Conservation (phyloP, 2,329 filamentous ascomycete species). For the Botrytis pseudocinerea region DNA sequence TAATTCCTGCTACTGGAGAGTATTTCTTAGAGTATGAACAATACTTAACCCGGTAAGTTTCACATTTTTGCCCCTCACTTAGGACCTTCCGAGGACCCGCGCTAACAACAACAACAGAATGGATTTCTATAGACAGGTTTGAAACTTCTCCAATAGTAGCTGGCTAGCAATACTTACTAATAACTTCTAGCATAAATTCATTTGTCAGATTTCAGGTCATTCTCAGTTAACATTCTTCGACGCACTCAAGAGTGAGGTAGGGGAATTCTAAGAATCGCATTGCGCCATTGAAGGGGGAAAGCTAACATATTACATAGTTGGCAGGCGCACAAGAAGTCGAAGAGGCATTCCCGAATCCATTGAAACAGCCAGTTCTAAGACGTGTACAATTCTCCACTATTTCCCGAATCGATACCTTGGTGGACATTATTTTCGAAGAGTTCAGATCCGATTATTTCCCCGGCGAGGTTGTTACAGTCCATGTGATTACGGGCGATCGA, state of each 20-base stretch:
- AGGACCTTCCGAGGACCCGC: not conserved
- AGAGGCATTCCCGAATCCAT: slow-evolving; percentile 82
- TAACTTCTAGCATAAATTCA: slow-evolving; percentile 66
- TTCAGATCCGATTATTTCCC: slow-evolving; percentile 92
- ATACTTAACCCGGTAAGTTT: slow-evolving; percentile 74
- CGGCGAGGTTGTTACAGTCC: slow-evolving; percentile 77
- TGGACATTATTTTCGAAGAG: slow-evolving; percentile 68
- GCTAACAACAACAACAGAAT: slow-evolving; percentile 54
- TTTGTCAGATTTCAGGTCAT: slow-evolving; percentile 93
- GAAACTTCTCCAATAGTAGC: slow-evolving; percentile 34
- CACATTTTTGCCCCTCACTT: slow-evolving; percentile 24
- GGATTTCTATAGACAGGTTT: slow-evolving; percentile 91
- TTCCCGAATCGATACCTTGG: slow-evolving; percentile 81
- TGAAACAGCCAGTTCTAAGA: slow-evolving; percentile 87
- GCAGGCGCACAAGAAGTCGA: slow-evolving; percentile 86
- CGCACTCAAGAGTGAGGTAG: slow-evolving; percentile 85
- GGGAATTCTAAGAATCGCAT: slow-evolving; percentile 37
- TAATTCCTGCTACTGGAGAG: slow-evolving; percentile 86
- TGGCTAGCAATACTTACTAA: slow-evolving; percentile 31
- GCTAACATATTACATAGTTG: slow-evolving; percentile 51
- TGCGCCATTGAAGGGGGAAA: slow-evolving; percentile 28
- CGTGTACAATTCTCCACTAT: slow-evolving; percentile 89
- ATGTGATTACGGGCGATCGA: slow-evolving; percentile 67
- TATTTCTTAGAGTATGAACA: slow-evolving; percentile 86
- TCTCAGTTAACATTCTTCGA: slow-evolving; percentile 91